phyloP scores from a whole-genome alignment of 2,329 filamentous ascomycete genomes.

The Albifimbria verrucaria region DNA sequence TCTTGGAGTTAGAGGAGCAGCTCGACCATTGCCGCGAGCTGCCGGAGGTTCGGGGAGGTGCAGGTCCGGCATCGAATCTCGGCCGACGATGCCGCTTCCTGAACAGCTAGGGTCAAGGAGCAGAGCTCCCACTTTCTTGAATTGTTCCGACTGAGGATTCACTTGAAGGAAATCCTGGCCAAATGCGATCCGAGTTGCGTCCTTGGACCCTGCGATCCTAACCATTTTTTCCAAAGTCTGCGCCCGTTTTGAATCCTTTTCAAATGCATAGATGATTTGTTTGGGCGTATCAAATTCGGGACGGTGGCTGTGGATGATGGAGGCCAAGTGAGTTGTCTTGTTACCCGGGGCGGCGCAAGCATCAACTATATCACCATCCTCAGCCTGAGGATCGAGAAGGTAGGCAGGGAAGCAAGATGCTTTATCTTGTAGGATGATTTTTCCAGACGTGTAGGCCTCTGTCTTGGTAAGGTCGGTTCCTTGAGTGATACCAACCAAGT shows the following conservation, averaged over 20 bases:
- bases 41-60: constrained; percentile 46
- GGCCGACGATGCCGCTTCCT: constrained; percentile 88
- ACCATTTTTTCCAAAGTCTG: constrained; percentile 84
- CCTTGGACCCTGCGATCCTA: constrained; percentile 66
- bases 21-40: constrained; percentile 15
- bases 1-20: constrained; percentile 15
- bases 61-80: constrained; percentile 72
- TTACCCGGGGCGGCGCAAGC: constrained; percentile 94
- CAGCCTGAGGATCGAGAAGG: constrained; percentile 65
- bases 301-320: constrained; percentile 55
- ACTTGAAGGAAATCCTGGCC: constrained; percentile 81
- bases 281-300: constrained; percentile 29
- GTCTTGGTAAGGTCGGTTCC: constrained; percentile 69
- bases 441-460: constrained; percentile 69
- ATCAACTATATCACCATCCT: constrained; percentile 79
- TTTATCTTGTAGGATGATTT: constrained; percentile 91
- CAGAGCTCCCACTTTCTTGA: constrained; percentile 70
- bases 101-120: constrained; percentile 94
- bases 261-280: constrained; percentile 68
- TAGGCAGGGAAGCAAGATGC: constrained; percentile 96
- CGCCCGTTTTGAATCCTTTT: constrained; percentile 69
- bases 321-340: constrained; percentile 91
- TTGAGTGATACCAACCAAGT: constrained; percentile 75
- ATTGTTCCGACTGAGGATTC: constrained; percentile 60
- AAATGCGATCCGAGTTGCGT: constrained; percentile 63